These are phyloP conservation scores for Colletotrichum phormii DNA, from an alignment of 2,329 filamentous ascomycete species.

Conservation along the genomic window DNA sequence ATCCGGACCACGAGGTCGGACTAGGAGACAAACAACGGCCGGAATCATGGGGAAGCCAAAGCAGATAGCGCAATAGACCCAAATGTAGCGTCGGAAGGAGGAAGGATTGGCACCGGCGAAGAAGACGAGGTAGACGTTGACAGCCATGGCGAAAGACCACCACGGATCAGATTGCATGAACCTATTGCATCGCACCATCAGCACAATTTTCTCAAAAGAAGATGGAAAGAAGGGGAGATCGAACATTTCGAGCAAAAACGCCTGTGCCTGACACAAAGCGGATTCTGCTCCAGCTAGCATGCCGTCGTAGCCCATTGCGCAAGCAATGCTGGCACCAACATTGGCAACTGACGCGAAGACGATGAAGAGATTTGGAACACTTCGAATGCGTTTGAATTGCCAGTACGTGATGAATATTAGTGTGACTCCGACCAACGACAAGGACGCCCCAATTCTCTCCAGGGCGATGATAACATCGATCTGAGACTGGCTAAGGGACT, in stretches of 20 bases:
- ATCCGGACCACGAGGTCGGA: slow-evolving; percentile 44
- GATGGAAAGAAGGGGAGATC: slow-evolving; percentile 45
- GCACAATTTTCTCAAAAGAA: background rate
- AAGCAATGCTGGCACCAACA: slow-evolving; percentile 71
- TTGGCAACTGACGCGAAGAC: slow-evolving; percentile 71
- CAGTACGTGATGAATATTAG: slow-evolving; percentile 65
- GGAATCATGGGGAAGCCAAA: slow-evolving; percentile 80
- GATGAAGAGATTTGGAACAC: slow-evolving; percentile 72
- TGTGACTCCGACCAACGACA: slow-evolving; percentile 63
- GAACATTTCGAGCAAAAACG: slow-evolving; percentile 75
- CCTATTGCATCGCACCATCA: slow-evolving; percentile 55
- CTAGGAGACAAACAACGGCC: slow-evolving; percentile 72
- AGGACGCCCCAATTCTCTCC: slow-evolving; percentile 64
- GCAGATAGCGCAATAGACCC: slow-evolving; percentile 76
- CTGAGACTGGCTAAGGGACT: slow-evolving; percentile 48
- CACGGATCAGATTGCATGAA: slow-evolving; percentile 82
- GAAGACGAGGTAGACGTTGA: slow-evolving; percentile 81
- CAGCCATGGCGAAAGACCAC: slow-evolving; percentile 85
- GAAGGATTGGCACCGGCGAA: slow-evolving; percentile 71
- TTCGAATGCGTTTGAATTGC: slow-evolving; percentile 63
- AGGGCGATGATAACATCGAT: slow-evolving; percentile 57
- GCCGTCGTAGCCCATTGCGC: slow-evolving; percentile 77
- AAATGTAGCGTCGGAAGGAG: slow-evolving; percentile 78
- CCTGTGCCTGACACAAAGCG: slow-evolving; percentile 70
- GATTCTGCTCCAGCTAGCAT: slow-evolving; percentile 65